phyloP scores from a whole-genome alignment of 768 basidiomycete genomes.

The Phallus indusiatus region DNA sequence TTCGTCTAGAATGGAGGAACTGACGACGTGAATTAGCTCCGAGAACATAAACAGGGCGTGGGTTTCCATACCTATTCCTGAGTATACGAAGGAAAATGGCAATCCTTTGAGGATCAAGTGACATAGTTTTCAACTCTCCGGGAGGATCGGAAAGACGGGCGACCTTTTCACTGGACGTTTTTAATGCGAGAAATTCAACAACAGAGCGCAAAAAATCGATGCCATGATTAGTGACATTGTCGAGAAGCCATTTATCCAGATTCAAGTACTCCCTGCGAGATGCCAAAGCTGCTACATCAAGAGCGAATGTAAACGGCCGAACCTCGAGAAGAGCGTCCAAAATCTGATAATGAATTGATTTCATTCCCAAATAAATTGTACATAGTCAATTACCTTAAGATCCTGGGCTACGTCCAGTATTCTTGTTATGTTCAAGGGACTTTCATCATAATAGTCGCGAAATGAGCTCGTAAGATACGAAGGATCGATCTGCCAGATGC shows the following conservation, averaged over 20 bases:
- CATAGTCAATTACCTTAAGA: conserved; percentile 54
- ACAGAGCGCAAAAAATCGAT: conserved; percentile 80
- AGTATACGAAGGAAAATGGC: conserved; percentile 88
- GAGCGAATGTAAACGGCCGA: conserved; percentile 78
- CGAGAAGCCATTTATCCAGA: conserved; percentile 92
- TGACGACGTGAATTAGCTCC: conserved; percentile 20
- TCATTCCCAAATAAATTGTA: not conserved
- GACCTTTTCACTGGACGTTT: conserved; percentile 83
- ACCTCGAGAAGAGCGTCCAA: conserved; percentile 88
- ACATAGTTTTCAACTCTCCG: conserved; percentile 72
- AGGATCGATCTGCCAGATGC: conserved; percentile 88
- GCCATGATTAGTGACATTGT: conserved; percentile 75
- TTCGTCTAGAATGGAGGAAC: conserved; percentile 63
- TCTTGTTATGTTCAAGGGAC: conserved; percentile 85
- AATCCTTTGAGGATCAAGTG: conserved; percentile 79
- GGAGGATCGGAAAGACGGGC: conserved; percentile 68
- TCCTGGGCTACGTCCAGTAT: conserved; percentile 95
- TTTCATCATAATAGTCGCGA: conserved; percentile 86
- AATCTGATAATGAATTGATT: conserved; percentile 41
- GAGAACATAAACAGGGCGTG: not conserved
- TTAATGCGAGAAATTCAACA: conserved; percentile 82
- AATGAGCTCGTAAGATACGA: conserved; percentile 81
- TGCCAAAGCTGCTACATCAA: conserved; percentile 91
- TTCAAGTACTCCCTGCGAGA: conserved; percentile 91
- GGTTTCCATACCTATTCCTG: conserved; percentile 52